A percentile compares a stretch with the other conserved stretches of the same genome.
Evolutionary conservation across 345 rosid species (phyloP).

Genomic region (Heritiera littoralis): DNA sequence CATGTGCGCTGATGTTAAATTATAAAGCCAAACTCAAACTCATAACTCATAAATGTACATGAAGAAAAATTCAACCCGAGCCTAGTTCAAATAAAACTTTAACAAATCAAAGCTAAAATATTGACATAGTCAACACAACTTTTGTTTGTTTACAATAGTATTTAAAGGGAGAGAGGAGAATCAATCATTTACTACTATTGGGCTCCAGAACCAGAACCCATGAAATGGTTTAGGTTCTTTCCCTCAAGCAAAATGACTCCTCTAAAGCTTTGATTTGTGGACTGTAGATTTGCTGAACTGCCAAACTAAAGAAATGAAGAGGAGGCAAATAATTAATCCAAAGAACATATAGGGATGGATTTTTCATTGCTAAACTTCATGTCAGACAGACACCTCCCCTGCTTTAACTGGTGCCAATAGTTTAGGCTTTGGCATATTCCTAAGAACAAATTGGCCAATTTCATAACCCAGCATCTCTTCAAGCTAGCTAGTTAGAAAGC

Average conservation of each 20-base stretch:
- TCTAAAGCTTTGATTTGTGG: not conserved
- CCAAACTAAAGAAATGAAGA: not conserved
- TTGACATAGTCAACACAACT: not conserved
- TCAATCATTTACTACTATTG: not conserved
- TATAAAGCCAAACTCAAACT: not conserved
- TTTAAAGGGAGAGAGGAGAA: not conserved
- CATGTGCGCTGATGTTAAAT: not conserved
- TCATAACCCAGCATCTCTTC: conserved; percentile 39
- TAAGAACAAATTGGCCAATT: conserved; percentile 22
- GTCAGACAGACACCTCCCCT: not conserved
- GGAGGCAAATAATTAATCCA: not conserved
- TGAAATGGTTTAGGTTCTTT: too few species aligned
- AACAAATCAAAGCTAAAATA: not conserved
- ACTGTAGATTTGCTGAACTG: not conserved
- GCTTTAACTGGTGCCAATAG: conserved; percentile 11
- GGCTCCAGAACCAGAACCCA: not conserved
- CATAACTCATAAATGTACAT: not conserved
- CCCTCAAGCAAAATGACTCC: not conserved
- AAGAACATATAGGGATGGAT: not conserved
- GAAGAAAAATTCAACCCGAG: not conserved
- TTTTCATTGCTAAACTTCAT: not conserved
- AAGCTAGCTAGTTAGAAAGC: conserved; percentile 23
- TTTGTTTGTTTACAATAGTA: not conserved
- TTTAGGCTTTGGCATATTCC: conserved; percentile 41
- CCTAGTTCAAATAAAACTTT: not conserved